Base-by-base conservation (phyloP, 352 stramenopile genomes). In the Pythium phragmitis region DNA sequence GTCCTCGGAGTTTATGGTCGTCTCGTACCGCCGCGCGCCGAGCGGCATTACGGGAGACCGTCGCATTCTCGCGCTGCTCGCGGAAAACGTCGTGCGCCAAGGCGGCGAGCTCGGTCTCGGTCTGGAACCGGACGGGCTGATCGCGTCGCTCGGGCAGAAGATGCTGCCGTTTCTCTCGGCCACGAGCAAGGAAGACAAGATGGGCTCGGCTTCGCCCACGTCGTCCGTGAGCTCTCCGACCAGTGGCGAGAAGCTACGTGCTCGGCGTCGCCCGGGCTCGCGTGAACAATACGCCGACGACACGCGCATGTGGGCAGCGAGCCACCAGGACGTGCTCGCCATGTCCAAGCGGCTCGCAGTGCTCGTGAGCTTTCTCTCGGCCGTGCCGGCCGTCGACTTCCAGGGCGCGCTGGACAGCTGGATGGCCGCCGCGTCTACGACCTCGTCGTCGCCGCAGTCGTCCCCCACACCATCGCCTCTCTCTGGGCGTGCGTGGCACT, bases 1-100 rank as follows among this genome's bases (percentile, higher is more conserved):
- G 4, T 89, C 80, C 5, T 65, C 67, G 6, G 63, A 81, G 48
- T 89, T 89, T 45, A 85, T 84, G 68, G 76, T 89, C 51, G 73
- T 89, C 23, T 89, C 80, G 3, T 89, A 88, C 60, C 78, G 80
- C 1, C 78, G 80, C 12, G 78, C 80, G 19, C 71, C 77, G 7
- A 77, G 41, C 43, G 77, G 86, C 47, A 65, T 82, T 26, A 69
- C 65, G 7, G 65, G 65, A 0, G 76, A 84, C n/a, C 75, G 69
- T 7, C 69, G 67, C n/a, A 65, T 77, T 21, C 42, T 72, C n/a
- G 66, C 59, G 47, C 50, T 72, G 51, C 56, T 75, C 3, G 60
- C 58, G 7, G 57, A 65, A n/a, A 70, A 57, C 36, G 60, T 63
- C 51, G 45, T 53, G 48, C 46, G 65, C 62, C 57, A 68, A 53